Percentiles rank a stretch among this genome's conserved stretches.
These are phyloP conservation scores for Tuber indicum DNA, from an alignment of 495 filamentous ascomycete genomes.

Conservation along the genomic window DNA sequence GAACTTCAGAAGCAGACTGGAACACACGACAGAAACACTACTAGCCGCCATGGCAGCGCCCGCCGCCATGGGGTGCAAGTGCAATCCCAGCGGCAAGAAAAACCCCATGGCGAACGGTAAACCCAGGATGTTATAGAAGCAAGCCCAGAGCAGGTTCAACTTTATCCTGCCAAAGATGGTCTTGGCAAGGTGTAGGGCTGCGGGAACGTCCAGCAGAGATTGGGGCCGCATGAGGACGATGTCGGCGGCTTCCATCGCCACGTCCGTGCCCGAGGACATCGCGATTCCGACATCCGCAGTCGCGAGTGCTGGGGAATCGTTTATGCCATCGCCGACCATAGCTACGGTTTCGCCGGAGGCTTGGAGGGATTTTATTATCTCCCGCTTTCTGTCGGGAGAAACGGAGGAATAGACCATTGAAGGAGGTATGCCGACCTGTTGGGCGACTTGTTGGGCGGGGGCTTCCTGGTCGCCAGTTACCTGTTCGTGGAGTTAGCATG, in stretches of 20 bases:
- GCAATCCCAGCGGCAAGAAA: constrained; percentile 79
- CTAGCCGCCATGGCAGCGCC: constrained; percentile 90
- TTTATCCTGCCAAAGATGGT: constrained; percentile 90
- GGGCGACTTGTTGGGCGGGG: constrained; percentile 74
- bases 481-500: constrained; percentile 15
- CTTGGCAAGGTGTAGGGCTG: constrained; percentile 70
- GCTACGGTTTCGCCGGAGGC: constrained; percentile 66
- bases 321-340: constrained; percentile 99
- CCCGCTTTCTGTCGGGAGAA: constrained; percentile 79
- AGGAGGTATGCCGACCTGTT: constrained; percentile 69
- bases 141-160: constrained; percentile 85
- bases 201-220: constrained; percentile 84
- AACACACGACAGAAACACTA: constrained; percentile 82
- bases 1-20: constrained; percentile 73
- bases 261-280: constrained; percentile 85
- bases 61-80: constrained; percentile 89
- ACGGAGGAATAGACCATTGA: constrained; percentile 73
- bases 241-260: constrained; percentile 95
- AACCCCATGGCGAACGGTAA: constrained; percentile 95
- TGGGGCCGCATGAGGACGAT: constrained; percentile 91
- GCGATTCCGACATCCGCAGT: constrained; percentile 91
- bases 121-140: constrained; percentile 84
- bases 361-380: constrained; percentile 72
- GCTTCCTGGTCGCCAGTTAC: constrained; percentile 87
- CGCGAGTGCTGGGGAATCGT: constrained; percentile 92